These are phyloP conservation scores for Carex parvula DNA, from an alignment of 176 grass and related monocot genomes.

Conservation along the genomic window DNA sequence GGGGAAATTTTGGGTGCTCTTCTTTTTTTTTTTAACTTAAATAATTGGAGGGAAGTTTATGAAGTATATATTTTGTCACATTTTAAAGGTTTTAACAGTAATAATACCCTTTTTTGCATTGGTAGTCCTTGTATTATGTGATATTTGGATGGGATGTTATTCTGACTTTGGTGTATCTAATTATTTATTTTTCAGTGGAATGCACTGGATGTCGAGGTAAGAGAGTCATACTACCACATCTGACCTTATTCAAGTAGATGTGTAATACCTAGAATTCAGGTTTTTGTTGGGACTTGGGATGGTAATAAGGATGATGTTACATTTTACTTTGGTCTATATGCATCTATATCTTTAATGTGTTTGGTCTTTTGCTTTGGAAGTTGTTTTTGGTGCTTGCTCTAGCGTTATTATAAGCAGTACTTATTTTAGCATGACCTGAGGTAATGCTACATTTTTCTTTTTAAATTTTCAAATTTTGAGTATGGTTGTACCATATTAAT, in stretches of 20 bases:
- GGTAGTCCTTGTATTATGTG: not conserved
- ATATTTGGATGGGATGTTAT: not conserved
- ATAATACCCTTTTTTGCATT: not conserved
- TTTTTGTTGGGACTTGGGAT: not conserved
- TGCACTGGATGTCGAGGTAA: not conserved
- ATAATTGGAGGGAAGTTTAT: not conserved
- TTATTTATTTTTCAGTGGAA: constrained; percentile 9
- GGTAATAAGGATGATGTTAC: not conserved
- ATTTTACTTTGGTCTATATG: not conserved
- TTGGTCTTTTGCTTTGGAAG: not conserved
- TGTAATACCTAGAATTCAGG: not conserved
- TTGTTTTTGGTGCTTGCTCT: not conserved
- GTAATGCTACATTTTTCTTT: not conserved
- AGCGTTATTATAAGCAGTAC: not conserved
- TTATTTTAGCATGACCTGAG: not conserved
- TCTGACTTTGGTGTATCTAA: not conserved
- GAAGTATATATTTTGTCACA: not conserved
- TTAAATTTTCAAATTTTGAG: not conserved
- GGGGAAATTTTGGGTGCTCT: not conserved
- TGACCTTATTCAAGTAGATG: not conserved
- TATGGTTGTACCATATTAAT: not conserved
- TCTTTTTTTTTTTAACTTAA: not conserved
- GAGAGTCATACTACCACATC: not conserved
- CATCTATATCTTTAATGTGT: not conserved
- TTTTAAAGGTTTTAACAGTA: not conserved